Base-by-base conservation (phyloP, 83 land plant species). In the Picea engelmannii region DNA sequence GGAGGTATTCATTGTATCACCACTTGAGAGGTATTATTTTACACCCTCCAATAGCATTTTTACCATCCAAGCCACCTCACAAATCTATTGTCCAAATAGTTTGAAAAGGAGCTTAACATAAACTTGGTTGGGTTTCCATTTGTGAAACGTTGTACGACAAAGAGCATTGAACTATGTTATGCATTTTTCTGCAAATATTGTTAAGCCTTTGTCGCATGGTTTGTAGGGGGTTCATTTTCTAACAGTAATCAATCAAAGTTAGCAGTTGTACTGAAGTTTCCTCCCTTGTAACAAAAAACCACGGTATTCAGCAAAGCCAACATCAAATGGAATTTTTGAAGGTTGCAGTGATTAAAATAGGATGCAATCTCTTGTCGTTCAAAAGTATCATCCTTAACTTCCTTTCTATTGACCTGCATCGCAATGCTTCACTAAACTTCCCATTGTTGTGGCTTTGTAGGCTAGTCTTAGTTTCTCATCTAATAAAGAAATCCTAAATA, bases 271-370 rank as follows among this genome's bases (percentile, higher is more conserved):
- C 52, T 85, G 78, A 80, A 84, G 64, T 92, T 90, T 44, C 78
- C 71, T 11, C 84, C 86, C 68, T 90, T 90, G 79, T 60, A 90
- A 92, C 66, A 11, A 27, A 27, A 0, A 0, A 74, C 84, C 93
- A 90, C 85, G 10, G 95, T 93, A 74, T 93, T 91, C 65, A 86
- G 76, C 78, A 92, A 75, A 21, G 89, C 89, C 61, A 92, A 86
- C 76, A 84, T 86, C 82, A 88, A 27, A 79, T 92, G 93, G 52
- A 86, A 27, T 83, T 64, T 79, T 76, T 92, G 95, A 38, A 92
- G 83, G 44, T 86, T 88, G 86, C 93, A 92, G 75, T 92, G 95
- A 8, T 93, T 92, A 81, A 92, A 92, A 69, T 92, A 92, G 18
- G 93, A 91, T 20, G 95, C 31, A 27, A 27, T 0, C 0, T 27